Percentiles rank a stretch among this genome's conserved stretches.
Evolutionary conservation across 1,284 basidiomycete genomes (phyloP).

Genomic region (Phellopilus nigrolimitatus): DNA sequence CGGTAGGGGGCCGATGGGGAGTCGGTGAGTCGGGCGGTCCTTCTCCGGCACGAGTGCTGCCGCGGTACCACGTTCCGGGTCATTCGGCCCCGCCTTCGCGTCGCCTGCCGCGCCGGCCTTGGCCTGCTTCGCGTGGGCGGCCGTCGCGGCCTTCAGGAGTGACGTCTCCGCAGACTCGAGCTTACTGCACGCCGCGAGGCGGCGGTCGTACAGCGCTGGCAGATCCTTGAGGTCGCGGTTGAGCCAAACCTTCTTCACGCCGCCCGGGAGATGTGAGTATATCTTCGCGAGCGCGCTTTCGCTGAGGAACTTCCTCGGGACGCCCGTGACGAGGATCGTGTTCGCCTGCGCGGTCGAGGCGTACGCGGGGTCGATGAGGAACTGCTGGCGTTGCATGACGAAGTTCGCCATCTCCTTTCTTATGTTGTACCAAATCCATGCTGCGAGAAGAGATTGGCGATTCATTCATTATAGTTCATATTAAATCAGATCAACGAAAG

Average conservation of each 20-base stretch:
- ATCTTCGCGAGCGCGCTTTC: slow-evolving; percentile 60
- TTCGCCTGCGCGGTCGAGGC: slow-evolving; percentile 75
- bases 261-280: slow-evolving; percentile 78
- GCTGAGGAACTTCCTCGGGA: slow-evolving; percentile 73
- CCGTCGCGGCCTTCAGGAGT: slow-evolving; percentile 73
- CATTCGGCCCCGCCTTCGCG: not conserved
- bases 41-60: slow-evolving; percentile 59
- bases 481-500: slow-evolving; percentile 32
- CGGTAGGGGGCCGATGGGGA: slow-evolving; percentile 51
- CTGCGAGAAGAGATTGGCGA: slow-evolving; percentile 40
- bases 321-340: slow-evolving; percentile 87
- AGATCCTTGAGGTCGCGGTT: slow-evolving; percentile 82
- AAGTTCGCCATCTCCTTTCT: slow-evolving; percentile 79
- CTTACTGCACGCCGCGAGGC: slow-evolving; percentile 67
- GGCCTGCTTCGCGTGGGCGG: slow-evolving; percentile 49
- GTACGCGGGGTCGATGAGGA: slow-evolving; percentile 76
- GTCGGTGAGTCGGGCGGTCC: slow-evolving; percentile 78
- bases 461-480: not conserved
- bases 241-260: slow-evolving; percentile 87
- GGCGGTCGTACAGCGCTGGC: slow-evolving; percentile 78
- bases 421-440: slow-evolving; percentile 84
- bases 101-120: slow-evolving; percentile 37
- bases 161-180: slow-evolving; percentile 84
- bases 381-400: slow-evolving; percentile 76
- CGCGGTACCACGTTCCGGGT: slow-evolving; percentile 20